Percentiles rank a stretch among this genome's conserved stretches.
Evolutionary conservation across 208 protist species (phyloP).

Genomic region (Trypanosoma congolense): DNA sequence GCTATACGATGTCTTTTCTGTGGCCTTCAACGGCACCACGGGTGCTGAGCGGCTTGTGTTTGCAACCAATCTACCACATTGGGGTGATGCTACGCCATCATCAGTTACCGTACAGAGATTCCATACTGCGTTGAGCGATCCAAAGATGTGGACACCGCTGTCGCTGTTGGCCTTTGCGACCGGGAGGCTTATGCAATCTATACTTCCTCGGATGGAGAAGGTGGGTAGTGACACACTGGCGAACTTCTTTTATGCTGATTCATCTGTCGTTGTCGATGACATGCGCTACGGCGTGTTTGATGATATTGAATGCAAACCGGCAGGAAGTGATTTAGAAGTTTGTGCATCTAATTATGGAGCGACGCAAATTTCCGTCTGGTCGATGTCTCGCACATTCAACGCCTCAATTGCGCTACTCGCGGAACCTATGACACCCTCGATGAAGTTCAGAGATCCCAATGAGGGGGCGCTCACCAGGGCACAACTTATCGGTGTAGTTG

Average conservation of each 20-base stretch:
- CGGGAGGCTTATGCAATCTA: not conserved
- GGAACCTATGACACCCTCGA: constrained; percentile 20
- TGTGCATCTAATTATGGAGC: constrained; percentile 46
- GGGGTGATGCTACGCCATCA: not conserved
- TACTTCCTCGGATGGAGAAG: not conserved
- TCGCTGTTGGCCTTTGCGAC: not conserved
- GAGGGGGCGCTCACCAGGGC: constrained; percentile 7
- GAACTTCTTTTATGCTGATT: constrained; percentile 13
- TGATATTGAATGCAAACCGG: constrained; percentile 4
- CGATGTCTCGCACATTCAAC: constrained; percentile 28
- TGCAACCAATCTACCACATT: constrained; percentile 9
- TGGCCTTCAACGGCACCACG: not conserved
- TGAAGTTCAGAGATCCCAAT: constrained; percentile 22
- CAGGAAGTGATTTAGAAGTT: not conserved
- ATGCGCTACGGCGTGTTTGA: no score
- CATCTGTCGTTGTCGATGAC: no score
- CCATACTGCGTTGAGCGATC: not conserved
- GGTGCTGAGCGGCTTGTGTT: constrained; percentile 1
- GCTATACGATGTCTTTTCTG: not conserved
- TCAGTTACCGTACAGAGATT: not conserved
- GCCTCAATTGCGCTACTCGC: constrained; percentile 14
- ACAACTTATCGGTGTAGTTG: constrained; percentile 28
- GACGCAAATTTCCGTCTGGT: constrained; percentile 27
- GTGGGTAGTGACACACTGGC: not conserved
- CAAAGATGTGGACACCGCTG: not conserved